phyloP scores from a whole-genome alignment of 139 green algal genomes.

The Picocystis salinarum region DNA sequence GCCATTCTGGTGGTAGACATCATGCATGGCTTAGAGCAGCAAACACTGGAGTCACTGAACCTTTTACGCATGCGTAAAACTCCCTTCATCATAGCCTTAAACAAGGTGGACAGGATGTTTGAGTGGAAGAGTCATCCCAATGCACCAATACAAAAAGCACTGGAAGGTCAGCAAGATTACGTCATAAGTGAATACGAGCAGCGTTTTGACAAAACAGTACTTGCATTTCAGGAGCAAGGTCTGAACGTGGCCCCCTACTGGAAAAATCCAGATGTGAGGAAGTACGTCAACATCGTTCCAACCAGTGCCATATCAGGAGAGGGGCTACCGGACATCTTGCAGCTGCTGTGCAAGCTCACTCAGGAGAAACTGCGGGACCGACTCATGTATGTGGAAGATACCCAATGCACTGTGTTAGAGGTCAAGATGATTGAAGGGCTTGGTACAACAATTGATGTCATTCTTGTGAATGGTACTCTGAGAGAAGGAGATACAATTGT shows the following conservation, averaged over 20 bases:
- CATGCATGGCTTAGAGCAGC: slow-evolving; percentile 94
- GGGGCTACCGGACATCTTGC: slow-evolving; percentile 61
- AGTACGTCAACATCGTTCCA: slow-evolving; percentile 84
- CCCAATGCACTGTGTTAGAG: slow-evolving; percentile 70
- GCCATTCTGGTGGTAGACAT: slow-evolving; percentile 95
- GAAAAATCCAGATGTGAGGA: slow-evolving; percentile 77
- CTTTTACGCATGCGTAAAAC: slow-evolving; percentile 90
- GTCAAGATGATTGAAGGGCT: slow-evolving; percentile 97
- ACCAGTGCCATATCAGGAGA: slow-evolving; percentile 85
- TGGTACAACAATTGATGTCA: slow-evolving; percentile 92
- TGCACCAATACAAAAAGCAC: slow-evolving; percentile 45
- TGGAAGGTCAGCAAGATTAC: slow-evolving; percentile 52
- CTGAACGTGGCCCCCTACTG: slow-evolving; percentile 95
- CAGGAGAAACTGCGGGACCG: slow-evolving; percentile 60
- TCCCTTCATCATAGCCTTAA: slow-evolving; percentile 94
- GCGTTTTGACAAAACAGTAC: slow-evolving; percentile 12
- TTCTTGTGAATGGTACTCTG: slow-evolving; percentile 78
- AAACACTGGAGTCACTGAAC: slow-evolving; percentile 95
- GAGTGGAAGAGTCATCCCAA: slow-evolving; percentile 66
- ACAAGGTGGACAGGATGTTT: slow-evolving; percentile 93
- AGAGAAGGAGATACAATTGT: slow-evolving; percentile 83
- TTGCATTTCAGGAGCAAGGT: slow-evolving; percentile 54
- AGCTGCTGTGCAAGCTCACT: slow-evolving; percentile 87
- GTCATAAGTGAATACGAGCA: slow-evolving; percentile 45
- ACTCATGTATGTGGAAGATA: slow-evolving; percentile 76